Conservation (phyloP, 2,329 filamentous ascomycete species). For the Geosmithia flava region DNA sequence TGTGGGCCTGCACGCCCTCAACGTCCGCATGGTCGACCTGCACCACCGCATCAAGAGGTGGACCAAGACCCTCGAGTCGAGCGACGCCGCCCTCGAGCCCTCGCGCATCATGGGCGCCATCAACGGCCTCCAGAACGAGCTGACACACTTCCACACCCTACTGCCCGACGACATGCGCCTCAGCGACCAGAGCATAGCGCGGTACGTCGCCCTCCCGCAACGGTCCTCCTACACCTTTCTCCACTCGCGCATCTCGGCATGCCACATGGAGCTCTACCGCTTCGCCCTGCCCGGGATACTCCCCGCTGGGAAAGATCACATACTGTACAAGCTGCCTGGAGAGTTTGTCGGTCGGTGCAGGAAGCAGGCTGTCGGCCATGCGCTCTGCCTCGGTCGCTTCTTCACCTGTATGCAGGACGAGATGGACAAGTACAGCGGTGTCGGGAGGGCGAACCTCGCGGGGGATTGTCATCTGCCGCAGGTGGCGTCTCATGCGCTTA, state of each 20-base stretch:
- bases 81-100: slow-evolving; percentile 12
- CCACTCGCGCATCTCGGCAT: slow-evolving; percentile 20
- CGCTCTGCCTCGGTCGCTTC: slow-evolving; percentile 22
- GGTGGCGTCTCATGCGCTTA: slow-evolving; percentile 15
- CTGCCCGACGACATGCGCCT: slow-evolving; percentile 19
- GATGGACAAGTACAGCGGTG: slow-evolving; percentile 10
- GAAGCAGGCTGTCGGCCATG: slow-evolving; percentile 25
- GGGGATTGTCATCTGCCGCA: slow-evolving; percentile 19
- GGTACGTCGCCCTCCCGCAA: slow-evolving; percentile 16
- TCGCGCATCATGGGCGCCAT: slow-evolving; percentile 24
- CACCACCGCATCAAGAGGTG: slow-evolving; percentile 23
- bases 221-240: slow-evolving; percentile 22
- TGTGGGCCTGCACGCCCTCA: slow-evolving; percentile 19
- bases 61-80: slow-evolving; percentile 13
- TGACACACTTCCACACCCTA: slow-evolving; percentile 21
- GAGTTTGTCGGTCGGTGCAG: slow-evolving; percentile 22
- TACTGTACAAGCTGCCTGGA: slow-evolving; percentile 18
- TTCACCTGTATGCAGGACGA: slow-evolving; percentile 19
- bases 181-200: slow-evolving; percentile 18
- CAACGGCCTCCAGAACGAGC: slow-evolving; percentile 21
- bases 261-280: slow-evolving; percentile 25
- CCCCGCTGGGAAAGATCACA: slow-evolving; percentile 16
- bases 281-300: slow-evolving; percentile 22
- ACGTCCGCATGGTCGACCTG: slow-evolving; percentile 21
- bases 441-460: slow-evolving; percentile 9